These are phyloP conservation scores for Solanum sitiens DNA, from an alignment of 257 asterid species.

Conservation along the genomic window DNA sequence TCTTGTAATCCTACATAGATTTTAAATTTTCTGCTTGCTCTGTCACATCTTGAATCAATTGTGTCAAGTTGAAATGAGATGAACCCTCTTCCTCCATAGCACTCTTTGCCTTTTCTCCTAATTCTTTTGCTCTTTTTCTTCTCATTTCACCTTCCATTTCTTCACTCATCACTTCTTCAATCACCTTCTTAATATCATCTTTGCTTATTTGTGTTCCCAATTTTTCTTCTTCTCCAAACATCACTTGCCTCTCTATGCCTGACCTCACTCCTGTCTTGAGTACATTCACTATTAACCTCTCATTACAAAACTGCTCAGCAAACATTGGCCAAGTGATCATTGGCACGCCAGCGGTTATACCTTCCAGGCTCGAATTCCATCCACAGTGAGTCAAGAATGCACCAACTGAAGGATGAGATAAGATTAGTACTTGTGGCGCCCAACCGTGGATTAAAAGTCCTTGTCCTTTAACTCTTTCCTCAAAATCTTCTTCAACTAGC, in stretches of 20 bases:
- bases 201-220: background rate
- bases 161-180: conserved; percentile 12
- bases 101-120: conserved; percentile 22
- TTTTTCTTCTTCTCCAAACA: conserved; percentile 4
- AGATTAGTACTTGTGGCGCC: conserved; percentile 15
- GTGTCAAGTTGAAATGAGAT: conserved; percentile 9
- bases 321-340: conserved; percentile 31
- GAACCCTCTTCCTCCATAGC: conserved; percentile 30
- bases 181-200: conserved; percentile 12
- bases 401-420: conserved; percentile 8
- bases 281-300: conserved; percentile 16
- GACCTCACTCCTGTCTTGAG: conserved; percentile 18
- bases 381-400: conserved; percentile 12
- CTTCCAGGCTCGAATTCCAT: conserved; percentile 16
- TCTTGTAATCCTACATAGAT: background rate
- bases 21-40: background rate
- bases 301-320: conserved; percentile 29
- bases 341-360: background rate
- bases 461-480: conserved; percentile 1
- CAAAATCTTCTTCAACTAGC: background rate
- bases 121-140: conserved; percentile 21
- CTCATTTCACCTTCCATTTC: conserved; percentile 18
- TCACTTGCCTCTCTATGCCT: conserved; percentile 8
- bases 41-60: conserved; percentile 24
- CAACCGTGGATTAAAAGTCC: conserved; percentile 12